Conservation (phyloP, 306 rosid genomes). For the Gynostemma pentaphyllum region DNA sequence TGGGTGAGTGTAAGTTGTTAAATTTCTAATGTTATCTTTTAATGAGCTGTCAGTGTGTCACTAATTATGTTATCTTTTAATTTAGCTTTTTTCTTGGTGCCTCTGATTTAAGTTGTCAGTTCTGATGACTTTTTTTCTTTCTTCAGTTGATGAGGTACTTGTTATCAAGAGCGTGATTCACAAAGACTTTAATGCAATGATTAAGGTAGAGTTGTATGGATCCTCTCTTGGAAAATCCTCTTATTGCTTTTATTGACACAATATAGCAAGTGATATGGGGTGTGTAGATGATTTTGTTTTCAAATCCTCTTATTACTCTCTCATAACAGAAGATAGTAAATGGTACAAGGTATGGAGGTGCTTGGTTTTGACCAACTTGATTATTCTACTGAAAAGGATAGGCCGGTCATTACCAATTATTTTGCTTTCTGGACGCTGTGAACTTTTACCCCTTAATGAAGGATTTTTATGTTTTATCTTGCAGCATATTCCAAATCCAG, state of each 20-base stretch:
- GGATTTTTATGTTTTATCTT: constrained; percentile 1
- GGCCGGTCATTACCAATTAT: background rate
- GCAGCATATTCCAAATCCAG: constrained; percentile 91
- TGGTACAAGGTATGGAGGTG: too few species aligned
- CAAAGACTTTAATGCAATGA: constrained; percentile 65
- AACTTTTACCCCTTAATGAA: background rate
- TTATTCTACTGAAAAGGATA: background rate
- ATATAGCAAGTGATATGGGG: background rate
- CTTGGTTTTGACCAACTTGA: too few species aligned
- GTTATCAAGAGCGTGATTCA: constrained; percentile 89
- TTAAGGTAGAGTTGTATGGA: constrained; percentile 42
- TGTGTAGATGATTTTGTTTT: background rate
- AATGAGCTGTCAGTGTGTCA: too few species aligned
- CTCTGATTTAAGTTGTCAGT: background rate
- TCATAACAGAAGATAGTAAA: too few species aligned
- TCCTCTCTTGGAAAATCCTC: background rate
- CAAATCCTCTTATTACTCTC: too few species aligned
- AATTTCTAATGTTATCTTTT: too few species aligned
- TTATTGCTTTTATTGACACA: background rate
- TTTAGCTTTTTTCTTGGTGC: too few species aligned
- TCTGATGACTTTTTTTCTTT: constrained; percentile 10
- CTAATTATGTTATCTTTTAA: too few species aligned
- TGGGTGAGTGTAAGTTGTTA: too few species aligned
- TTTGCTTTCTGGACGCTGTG: background rate
- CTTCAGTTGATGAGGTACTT: constrained; percentile 74